Percentiles rank a stretch among this genome's conserved stretches.
Conservation (phyloP, 768 basidiomycete species). For the Pseudohyphozyma bogoriensis region DNA sequence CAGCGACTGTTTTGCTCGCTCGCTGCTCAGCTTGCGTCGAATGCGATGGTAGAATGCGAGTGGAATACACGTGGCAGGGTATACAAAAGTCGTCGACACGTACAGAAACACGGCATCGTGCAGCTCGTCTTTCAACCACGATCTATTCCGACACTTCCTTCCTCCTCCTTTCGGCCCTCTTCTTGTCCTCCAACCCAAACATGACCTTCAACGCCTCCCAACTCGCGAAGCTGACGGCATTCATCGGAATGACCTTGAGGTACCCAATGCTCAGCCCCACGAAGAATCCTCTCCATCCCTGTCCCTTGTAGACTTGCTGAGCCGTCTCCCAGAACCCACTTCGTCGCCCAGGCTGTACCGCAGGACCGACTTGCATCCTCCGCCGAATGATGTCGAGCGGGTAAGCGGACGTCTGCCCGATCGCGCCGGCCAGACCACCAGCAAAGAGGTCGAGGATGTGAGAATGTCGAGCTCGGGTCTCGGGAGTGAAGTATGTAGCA, state of each 20-base stretch:
- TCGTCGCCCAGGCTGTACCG: constrained; percentile 65
- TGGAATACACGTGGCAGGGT: too few species aligned
- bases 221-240: constrained; percentile 78
- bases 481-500: constrained; percentile 42
- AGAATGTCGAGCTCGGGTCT: constrained; percentile 7
- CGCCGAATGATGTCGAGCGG: constrained; percentile 88
- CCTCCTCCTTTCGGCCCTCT: background rate
- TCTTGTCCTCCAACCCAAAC: constrained; percentile 10
- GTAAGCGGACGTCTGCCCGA: constrained; percentile 82
- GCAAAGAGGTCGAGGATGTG: constrained; percentile 62
- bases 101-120: too few species aligned
- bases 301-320: constrained; percentile 51
- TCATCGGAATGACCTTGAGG: constrained; percentile 92
- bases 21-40: too few species aligned
- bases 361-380: constrained; percentile 89
- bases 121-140: too few species aligned
- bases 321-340: constrained; percentile 70
- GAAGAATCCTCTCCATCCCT: constrained; percentile 82
- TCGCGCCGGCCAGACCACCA: constrained; percentile 73
- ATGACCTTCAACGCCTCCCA: constrained; percentile 36
- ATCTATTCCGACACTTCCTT: too few species aligned
- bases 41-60: too few species aligned
- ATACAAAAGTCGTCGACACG: too few species aligned
- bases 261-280: constrained; percentile 86
- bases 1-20: too few species aligned